Percentiles rank a stretch among this genome's conserved stretches.
Conservation (phyloP, 352 stramenopile genomes). For the Phytophthora hybrid region DNA sequence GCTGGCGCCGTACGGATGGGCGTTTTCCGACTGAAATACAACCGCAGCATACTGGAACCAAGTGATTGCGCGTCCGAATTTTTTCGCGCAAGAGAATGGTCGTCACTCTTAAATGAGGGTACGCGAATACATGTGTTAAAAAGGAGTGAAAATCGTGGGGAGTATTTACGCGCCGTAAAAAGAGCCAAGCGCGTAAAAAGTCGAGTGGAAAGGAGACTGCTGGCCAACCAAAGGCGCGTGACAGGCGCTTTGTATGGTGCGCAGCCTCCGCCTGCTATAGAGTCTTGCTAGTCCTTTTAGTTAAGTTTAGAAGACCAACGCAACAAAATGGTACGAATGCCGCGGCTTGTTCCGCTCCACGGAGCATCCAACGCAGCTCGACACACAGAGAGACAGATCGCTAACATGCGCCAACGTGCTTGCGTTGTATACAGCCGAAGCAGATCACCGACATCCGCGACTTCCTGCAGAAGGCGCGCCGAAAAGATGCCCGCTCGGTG, state of each 20-base stretch:
- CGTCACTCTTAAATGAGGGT: neutral
- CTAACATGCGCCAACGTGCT: constrained; percentile 15
- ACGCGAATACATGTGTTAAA: neutral
- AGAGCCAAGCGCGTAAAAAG: constrained; percentile 12
- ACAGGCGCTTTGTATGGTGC: constrained; percentile 47
- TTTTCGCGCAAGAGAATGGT: neutral
- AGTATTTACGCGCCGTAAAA: constrained; percentile 36
- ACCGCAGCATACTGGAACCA: neutral
- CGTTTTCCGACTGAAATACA: constrained; percentile 6
- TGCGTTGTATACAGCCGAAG: constrained; percentile 88
- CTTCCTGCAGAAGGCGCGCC: constrained; percentile 98
- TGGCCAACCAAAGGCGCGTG: constrained; percentile 46
- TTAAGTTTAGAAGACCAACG: constrained; percentile 92
- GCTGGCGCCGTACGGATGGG: neutral
- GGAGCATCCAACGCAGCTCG: no score
- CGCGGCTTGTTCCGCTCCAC: neutral
- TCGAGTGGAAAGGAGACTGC: constrained; percentile 34
- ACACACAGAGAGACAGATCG: neutral
- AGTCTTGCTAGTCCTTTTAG: constrained; percentile 59
- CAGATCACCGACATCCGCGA: constrained; percentile 99
- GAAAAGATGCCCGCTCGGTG: constrained; percentile 98
- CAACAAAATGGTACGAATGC: constrained; percentile 78
- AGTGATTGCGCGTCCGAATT: neutral
- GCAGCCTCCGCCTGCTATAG: constrained; percentile 19
- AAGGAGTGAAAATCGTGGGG: neutral